These are phyloP conservation scores for Medicago truncatula DNA, from an alignment of 306 rosid genomes.

Conservation along the genomic window MtrunA17r5.0-ANR NC_053042.1:50398001-50398500, in stretches of 20 bases:
- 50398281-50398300: constrained; percentile 6
- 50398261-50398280: background rate
- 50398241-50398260: background rate
- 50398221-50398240: constrained; percentile 59
- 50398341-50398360: background rate
- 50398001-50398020: constrained; percentile 1
- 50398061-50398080: constrained; percentile 1
- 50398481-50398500: background rate
- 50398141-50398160: constrained; percentile 91
- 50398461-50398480: too few relatives aligned
- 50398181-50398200: constrained; percentile 72
- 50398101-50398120: constrained; percentile 81
- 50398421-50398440: too few relatives aligned
- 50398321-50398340: background rate
- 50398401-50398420: too few relatives aligned
- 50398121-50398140: constrained; percentile 85
- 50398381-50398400: too few relatives aligned
- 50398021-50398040: background rate
- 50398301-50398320: background rate
- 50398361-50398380: too few relatives aligned
- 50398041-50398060: background rate
- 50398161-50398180: constrained; percentile 77
- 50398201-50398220: constrained; percentile 64
- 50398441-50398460: too few relatives aligned
- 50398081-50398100: constrained; percentile 59